These are phyloP conservation scores for Jackrogersella minutella DNA, from an alignment of 495 filamentous ascomycete species.

Conservation along the genomic window DNA sequence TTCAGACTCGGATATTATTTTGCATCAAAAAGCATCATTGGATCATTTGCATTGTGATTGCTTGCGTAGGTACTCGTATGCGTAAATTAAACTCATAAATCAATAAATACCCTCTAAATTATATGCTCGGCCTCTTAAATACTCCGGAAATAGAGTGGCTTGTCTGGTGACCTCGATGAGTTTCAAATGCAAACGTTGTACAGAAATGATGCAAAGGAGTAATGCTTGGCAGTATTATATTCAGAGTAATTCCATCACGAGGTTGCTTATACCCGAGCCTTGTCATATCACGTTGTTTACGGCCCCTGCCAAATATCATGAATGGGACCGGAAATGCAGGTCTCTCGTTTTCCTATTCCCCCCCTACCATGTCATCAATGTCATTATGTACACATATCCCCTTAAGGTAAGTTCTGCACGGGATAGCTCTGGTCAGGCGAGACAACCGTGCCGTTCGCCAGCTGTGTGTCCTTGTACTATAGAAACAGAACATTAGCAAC, in stretches of 20 bases:
- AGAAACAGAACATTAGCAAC: background rate
- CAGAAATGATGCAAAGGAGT: background rate
- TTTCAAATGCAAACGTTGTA: too few species aligned
- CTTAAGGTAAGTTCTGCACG: constrained; percentile 48
- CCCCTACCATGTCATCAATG: background rate
- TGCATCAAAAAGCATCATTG: constrained; percentile 18
- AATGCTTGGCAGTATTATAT: background rate
- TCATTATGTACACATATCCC: background rate
- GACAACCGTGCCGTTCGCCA: constrained; percentile 56
- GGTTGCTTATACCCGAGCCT: background rate
- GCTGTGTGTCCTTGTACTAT: constrained; percentile 49
- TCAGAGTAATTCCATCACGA: background rate
- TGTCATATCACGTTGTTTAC: too few species aligned
- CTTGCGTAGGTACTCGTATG: background rate
- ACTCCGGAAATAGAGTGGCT: too few species aligned
- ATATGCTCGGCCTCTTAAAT: background rate
- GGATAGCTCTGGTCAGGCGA: constrained; percentile 63
- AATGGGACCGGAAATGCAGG: too few species aligned
- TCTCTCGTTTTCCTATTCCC: background rate
- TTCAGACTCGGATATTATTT: constrained; percentile 15
- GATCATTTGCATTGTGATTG: constrained; percentile 21
- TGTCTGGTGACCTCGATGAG: too few species aligned
- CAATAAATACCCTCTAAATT: background rate
- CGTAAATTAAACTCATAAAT: background rate
- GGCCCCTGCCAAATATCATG: too few species aligned